A percentile compares a stretch with the other conserved stretches of the same genome.
Evolutionary conservation across 768 basidiomycete species (phyloP).

Genomic region (Tulasnella sp.): DNA sequence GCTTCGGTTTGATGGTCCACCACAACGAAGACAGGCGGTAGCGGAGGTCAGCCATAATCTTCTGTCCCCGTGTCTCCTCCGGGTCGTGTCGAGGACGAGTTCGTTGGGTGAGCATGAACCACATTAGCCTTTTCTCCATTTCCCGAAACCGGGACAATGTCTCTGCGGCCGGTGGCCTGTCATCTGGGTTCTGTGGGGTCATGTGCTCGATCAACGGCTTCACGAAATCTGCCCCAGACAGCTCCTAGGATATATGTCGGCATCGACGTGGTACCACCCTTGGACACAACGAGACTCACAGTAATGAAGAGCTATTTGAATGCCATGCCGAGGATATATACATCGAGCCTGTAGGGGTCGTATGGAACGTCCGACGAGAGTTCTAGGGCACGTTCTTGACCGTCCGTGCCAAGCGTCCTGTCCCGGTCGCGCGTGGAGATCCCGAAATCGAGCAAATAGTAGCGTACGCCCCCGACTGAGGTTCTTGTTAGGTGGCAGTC

Average conservation of each 20-base stretch:
- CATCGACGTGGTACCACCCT: no score
- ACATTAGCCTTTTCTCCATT: neutral
- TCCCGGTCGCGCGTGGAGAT: neutral
- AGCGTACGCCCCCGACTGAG: neutral
- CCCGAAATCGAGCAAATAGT: constrained; percentile 11
- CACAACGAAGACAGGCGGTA: neutral
- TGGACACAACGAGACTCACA: neutral
- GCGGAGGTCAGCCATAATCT: neutral
- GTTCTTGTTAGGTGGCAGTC: neutral
- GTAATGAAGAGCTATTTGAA: neutral
- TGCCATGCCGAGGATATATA: constrained; percentile 1
- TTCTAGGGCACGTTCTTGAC: constrained; percentile 11
- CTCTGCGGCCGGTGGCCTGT: neutral
- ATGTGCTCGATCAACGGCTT: neutral
- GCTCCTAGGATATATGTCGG: neutral
- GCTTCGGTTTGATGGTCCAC: neutral
- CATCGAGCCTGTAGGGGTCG: constrained; percentile 10
- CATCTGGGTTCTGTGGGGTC: neutral
- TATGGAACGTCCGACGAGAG: neutral
- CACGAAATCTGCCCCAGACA: neutral
- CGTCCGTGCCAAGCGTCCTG: neutral
- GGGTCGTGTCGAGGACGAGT: no score
- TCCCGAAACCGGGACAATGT: neutral
- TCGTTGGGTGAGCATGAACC: neutral
- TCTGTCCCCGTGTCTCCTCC: no score